Conservation (phyloP, 495 filamentous ascomycete genomes). For the Jackrogersella multiformis region DNA sequence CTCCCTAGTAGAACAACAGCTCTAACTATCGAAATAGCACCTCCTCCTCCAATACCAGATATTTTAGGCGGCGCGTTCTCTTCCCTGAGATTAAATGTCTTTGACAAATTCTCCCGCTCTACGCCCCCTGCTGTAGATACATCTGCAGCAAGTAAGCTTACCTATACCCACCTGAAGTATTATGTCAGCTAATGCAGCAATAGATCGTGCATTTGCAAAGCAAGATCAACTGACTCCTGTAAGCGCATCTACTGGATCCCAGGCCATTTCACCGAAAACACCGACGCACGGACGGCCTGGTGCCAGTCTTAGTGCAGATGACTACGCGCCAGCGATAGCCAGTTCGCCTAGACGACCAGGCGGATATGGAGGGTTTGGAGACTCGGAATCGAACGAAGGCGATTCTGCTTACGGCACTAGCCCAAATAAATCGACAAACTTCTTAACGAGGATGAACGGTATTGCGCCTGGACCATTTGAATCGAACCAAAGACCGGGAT, state of each 20-base stretch:
- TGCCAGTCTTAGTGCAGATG: conserved; percentile 46
- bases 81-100: conserved; percentile 43
- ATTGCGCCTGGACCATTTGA: conserved; percentile 76
- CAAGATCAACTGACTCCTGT: conserved; percentile 68
- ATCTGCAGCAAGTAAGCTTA: conserved; percentile 64
- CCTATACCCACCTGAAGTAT: neutral
- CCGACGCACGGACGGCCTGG: conserved; percentile 51
- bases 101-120: conserved; percentile 52
- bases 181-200: conserved; percentile 43
- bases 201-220: conserved; percentile 70
- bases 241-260: conserved; percentile 66
- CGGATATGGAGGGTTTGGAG: conserved; percentile 55
- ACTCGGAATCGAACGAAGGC: conserved; percentile 62
- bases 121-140: conserved; percentile 63
- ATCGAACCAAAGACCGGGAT: conserved; percentile 44
- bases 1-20: neutral
- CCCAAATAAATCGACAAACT: conserved; percentile 56
- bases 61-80: conserved; percentile 41
- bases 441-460: conserved; percentile 68
- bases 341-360: conserved; percentile 51
- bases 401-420: conserved; percentile 47
- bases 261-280: conserved; percentile 65
- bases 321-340: conserved; percentile 49
- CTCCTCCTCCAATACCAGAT: conserved; percentile 54
- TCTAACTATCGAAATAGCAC: conserved; percentile 42